Conservation (phyloP, 106 monocot species). For the Apostasia shenzhenica region DNA sequence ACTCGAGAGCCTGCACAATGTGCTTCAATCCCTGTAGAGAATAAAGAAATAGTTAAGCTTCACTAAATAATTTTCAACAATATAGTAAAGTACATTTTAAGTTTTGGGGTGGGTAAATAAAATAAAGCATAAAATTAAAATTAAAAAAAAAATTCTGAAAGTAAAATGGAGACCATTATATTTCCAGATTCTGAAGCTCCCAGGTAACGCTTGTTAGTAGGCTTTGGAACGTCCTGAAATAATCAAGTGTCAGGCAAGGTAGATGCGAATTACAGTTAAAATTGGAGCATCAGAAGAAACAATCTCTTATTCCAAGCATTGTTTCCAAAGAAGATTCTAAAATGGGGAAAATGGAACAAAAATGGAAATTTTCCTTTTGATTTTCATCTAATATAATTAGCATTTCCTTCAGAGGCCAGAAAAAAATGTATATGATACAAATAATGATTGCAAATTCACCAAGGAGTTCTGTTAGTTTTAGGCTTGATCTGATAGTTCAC, state of each 20-base stretch:
- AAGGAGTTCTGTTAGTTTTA: too few relatives aligned
- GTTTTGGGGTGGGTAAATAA: too few relatives aligned
- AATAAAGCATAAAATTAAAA: background rate
- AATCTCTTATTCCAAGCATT: background rate
- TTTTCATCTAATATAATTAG: too few relatives aligned
- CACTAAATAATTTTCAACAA: background rate
- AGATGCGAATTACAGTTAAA: background rate
- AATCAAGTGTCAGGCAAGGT: background rate
- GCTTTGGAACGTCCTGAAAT: constrained; percentile 6
- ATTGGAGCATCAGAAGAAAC: background rate
- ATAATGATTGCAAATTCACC: too few relatives aligned
- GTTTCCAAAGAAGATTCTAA: too few relatives aligned
- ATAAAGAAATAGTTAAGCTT: background rate
- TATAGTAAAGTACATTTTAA: background rate
- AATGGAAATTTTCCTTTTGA: too few relatives aligned
- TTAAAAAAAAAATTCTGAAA: background rate
- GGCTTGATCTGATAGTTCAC: too few relatives aligned
- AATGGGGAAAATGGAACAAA: too few relatives aligned
- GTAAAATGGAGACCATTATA: background rate
- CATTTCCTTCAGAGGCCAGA: too few relatives aligned
- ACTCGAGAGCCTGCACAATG: background rate
- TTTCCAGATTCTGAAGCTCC: constrained; percentile 3
- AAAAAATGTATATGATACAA: too few relatives aligned
- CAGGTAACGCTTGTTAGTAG: background rate
- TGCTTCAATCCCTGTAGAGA: background rate